These are phyloP conservation scores for Colletotrichum sp. DNA, from an alignment of 2,329 filamentous ascomycete genomes.

Conservation along the genomic window DNA sequence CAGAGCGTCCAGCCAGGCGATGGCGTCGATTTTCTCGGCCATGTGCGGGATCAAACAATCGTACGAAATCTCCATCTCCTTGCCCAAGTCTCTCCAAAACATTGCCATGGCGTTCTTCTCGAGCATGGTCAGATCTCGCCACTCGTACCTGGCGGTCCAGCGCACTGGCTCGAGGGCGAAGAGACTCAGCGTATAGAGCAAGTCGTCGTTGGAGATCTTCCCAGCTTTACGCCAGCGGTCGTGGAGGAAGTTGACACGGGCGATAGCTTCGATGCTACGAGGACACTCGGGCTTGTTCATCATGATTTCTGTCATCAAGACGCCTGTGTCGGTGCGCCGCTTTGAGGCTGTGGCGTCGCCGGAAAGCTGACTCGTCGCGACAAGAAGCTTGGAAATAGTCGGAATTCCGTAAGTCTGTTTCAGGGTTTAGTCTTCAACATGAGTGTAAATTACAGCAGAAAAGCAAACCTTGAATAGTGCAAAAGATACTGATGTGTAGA, in stretches of 20 bases:
- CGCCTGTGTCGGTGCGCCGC: conserved; percentile 55
- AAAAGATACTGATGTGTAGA: conserved; percentile 57
- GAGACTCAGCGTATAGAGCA: conserved; percentile 68
- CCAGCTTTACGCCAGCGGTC: conserved; percentile 58
- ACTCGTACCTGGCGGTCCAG: conserved; percentile 61
- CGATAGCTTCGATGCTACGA: conserved; percentile 55
- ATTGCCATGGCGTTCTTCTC: conserved; percentile 61
- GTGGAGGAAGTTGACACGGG: conserved; percentile 70
- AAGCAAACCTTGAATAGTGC: conserved; percentile 56
- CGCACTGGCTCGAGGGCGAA: conserved; percentile 61
- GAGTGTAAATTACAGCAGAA: conserved; percentile 23
- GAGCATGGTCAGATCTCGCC: conserved; percentile 57
- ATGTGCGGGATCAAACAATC: conserved; percentile 43
- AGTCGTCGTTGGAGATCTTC: conserved; percentile 65
- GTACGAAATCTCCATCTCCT: conserved; percentile 58
- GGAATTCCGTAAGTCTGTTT: conserved; percentile 55
- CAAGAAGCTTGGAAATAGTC: conserved; percentile 53
- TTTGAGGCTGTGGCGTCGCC: conserved; percentile 50
- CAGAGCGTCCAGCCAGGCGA: conserved; percentile 58
- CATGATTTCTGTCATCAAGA: conserved; percentile 54
- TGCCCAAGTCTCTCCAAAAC: conserved; percentile 62
- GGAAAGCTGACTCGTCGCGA: conserved; percentile 52
- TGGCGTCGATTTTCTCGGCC: conserved; percentile 47
- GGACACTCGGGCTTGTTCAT: conserved; percentile 44
- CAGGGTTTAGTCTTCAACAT: not conserved